Conservation (phyloP, 345 rosid species). For the Fremontodendron californicum region DNA sequence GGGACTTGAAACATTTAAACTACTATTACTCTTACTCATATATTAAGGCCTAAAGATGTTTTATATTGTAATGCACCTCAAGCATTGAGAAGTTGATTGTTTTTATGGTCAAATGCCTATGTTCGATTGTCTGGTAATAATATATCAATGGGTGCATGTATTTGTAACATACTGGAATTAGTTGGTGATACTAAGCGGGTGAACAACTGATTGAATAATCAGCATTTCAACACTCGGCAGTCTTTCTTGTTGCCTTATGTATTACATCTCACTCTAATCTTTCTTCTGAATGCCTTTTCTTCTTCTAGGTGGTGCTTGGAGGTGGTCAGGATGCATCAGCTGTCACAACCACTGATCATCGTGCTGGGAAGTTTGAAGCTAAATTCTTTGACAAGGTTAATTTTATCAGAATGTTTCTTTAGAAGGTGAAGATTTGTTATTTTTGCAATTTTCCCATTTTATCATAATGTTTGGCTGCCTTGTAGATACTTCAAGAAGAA, state of each 20-base stretch:
- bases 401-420: not conserved
- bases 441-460: not conserved
- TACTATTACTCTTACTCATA: not conserved
- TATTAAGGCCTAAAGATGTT: not conserved
- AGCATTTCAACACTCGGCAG: not conserved
- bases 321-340: constrained; percentile 99
- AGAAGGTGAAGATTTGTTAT: not conserved
- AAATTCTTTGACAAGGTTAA: constrained; percentile 81
- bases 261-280: not conserved
- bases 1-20: not conserved
- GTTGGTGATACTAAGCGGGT: not conserved
- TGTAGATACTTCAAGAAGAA: constrained; percentile 78
- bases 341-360: constrained; percentile 94
- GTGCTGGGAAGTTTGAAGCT: constrained; percentile 98
- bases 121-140: not conserved
- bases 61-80: not conserved
- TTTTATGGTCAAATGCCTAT: not conserved
- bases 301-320: constrained; percentile 84
- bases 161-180: not conserved
- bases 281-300: not conserved
- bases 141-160: not conserved
- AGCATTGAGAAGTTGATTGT: not conserved
- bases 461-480: not conserved
- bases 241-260: not conserved
- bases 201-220: not conserved